Percentiles rank a stretch among this genome's conserved stretches.
Conservation (phyloP, 73 alveolate species). For the Tetrahymena elliotti region DNA sequence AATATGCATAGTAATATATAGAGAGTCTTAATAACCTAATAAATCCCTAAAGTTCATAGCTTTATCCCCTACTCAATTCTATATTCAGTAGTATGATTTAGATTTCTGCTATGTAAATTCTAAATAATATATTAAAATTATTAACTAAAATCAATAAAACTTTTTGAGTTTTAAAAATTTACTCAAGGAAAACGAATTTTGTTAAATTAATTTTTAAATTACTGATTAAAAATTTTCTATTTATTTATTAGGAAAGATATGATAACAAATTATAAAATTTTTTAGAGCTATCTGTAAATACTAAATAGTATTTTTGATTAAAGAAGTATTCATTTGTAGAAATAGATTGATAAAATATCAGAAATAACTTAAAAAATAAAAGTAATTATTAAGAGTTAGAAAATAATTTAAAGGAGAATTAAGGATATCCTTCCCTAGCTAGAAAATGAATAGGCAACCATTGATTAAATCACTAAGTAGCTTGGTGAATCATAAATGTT, state of each 20-base stretch:
- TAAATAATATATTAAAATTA: too few species aligned
- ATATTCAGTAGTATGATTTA: neutral
- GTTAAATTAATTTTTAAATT: too few species aligned
- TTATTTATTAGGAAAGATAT: neutral
- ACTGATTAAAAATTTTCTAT: too few species aligned
- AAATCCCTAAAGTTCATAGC: neutral
- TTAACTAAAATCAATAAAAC: too few species aligned
- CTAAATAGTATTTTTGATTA: neutral
- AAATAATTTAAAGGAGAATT: neutral
- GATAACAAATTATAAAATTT: neutral
- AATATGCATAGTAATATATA: neutral
- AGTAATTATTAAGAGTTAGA: neutral
- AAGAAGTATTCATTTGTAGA: neutral
- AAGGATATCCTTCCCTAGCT: neutral
- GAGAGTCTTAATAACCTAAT: neutral
- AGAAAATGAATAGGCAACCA: neutral
- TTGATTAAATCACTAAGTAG: neutral
- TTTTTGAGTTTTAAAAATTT: too few species aligned
- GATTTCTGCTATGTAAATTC: neutral
- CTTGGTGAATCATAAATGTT: neutral
- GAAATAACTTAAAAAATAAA: neutral
- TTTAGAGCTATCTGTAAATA: neutral
- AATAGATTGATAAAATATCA: neutral
- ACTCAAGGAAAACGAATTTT: too few species aligned
- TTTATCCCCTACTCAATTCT: neutral